A percentile compares a stretch with the other conserved stretches of the same genome.
These are phyloP conservation scores for Crotalaria pallida DNA, from an alignment of 306 rosid genomes.

Conservation along the genomic window DNA sequence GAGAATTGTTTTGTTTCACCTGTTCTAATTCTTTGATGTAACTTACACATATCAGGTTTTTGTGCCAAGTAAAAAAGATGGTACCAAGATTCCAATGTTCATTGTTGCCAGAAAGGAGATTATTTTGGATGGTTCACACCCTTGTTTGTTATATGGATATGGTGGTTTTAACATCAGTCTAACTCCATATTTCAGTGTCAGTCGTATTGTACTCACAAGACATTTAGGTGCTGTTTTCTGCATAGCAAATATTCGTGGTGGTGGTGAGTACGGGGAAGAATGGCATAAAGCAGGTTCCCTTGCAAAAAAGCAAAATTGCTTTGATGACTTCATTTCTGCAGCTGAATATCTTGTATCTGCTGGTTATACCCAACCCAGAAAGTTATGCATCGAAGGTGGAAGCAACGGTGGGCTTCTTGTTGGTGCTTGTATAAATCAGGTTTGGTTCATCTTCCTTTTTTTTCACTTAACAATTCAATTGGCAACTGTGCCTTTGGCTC, in stretches of 20 bases:
- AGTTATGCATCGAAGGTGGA: constrained; percentile 93
- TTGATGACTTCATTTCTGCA: constrained; percentile 88
- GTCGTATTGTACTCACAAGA: constrained; percentile 65
- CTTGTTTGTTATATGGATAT: constrained; percentile 80
- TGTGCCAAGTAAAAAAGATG: constrained; percentile 76
- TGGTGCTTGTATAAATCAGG: constrained; percentile 96
- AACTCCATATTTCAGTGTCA: constrained; percentile 69
- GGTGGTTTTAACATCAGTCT: constrained; percentile 85
- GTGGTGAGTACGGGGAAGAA: constrained; percentile 98
- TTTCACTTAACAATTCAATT: neutral
- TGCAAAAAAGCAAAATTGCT: constrained; percentile 83
- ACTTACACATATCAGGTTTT: constrained; percentile 56
- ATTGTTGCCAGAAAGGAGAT: constrained; percentile 65
- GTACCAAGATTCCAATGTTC: constrained; percentile 76
- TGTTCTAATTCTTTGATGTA: neutral
- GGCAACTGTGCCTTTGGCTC: neutral
- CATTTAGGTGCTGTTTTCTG: constrained; percentile 76
- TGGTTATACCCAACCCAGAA: constrained; percentile 73
- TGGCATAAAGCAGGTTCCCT: constrained; percentile 99
- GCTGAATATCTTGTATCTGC: constrained; percentile 85
- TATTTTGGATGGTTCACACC: constrained; percentile 86
- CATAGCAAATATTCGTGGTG: constrained; percentile 95
- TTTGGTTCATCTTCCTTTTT: constrained; percentile 1
- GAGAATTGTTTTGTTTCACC: neutral
- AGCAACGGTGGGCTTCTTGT: constrained; percentile 96